phyloP scores from a whole-genome alignment of 495 filamentous ascomycete species.

The Penicillium robsamsonii region DNA sequence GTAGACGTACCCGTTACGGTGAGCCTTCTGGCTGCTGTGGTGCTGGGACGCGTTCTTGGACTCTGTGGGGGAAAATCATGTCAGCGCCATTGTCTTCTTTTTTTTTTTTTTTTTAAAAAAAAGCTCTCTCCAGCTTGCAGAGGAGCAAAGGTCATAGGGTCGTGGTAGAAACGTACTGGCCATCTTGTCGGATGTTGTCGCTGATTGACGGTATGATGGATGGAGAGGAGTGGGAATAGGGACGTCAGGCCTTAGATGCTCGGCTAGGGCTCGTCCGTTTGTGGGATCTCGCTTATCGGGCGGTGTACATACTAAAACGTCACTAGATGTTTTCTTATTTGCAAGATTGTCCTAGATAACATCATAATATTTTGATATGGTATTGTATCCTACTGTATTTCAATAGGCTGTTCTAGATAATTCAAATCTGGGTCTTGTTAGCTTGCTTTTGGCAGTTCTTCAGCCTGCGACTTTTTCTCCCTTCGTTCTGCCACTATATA shows the following conservation, averaged over 20 bases:
- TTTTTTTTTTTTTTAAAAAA: slow-evolving; percentile 5
- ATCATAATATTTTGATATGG: neutral
- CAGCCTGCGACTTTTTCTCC: neutral
- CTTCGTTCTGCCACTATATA: slow-evolving; percentile 3
- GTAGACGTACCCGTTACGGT: slow-evolving; percentile 86
- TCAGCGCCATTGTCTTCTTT: slow-evolving; percentile 23
- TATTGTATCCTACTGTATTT: neutral
- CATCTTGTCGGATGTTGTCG: slow-evolving; percentile 53
- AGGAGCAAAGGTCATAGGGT: slow-evolving; percentile 1
- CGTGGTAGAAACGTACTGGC: slow-evolving; percentile 43
- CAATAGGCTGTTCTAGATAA: neutral
- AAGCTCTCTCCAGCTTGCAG: slow-evolving; percentile 1
- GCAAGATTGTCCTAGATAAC: neutral
- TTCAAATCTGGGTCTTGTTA: neutral
- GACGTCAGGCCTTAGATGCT: slow-evolving; percentile 29
- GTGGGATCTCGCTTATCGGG: slow-evolving; percentile 51
- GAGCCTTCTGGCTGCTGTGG: slow-evolving; percentile 94
- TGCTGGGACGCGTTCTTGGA: slow-evolving; percentile 99
- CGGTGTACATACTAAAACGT: slow-evolving; percentile 26
- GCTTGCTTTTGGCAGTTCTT: neutral
- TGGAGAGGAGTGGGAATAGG: slow-evolving; percentile 27
- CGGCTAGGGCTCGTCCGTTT: slow-evolving; percentile 45
- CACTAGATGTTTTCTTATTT: neutral
- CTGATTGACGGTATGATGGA: slow-evolving; percentile 35
- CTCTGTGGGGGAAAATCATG: slow-evolving; percentile 55